Conservation (phyloP, 2,329 filamentous ascomycete species). For the Verticillium isaacii region DNA sequence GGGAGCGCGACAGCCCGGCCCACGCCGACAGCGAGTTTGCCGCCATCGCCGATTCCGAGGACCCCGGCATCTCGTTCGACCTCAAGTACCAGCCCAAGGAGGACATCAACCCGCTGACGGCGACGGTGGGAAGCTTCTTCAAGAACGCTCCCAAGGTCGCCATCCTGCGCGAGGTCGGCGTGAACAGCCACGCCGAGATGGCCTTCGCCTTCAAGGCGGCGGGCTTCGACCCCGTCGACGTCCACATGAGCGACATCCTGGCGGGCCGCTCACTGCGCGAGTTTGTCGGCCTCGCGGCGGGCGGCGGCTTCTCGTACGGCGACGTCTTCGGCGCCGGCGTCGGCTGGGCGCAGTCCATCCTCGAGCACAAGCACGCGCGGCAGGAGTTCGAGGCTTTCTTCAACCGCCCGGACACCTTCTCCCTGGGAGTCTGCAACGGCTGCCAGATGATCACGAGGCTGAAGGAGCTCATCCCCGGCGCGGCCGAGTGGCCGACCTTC, state of each 20-base stretch:
- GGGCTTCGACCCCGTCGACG: conserved; percentile 86
- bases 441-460: conserved; percentile 85
- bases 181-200: conserved; percentile 97
- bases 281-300: conserved; percentile 88
- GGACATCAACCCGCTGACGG: conserved; percentile 63
- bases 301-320: conserved; percentile 94
- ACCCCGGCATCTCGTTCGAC: conserved; percentile 82
- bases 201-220: conserved; percentile 91
- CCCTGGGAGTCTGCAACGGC: conserved; percentile 93
- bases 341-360: conserved; percentile 91
- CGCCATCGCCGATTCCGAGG: conserved; percentile 66
- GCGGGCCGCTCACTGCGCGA: conserved; percentile 72
- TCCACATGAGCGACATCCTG: conserved; percentile 94
- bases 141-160: conserved; percentile 69
- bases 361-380: conserved; percentile 73
- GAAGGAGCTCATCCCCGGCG: conserved; percentile 82
- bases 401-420: conserved; percentile 80
- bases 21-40: conserved; percentile 82
- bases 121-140: conserved; percentile 45
- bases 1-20: conserved; percentile 78
- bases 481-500: conserved; percentile 78
- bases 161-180: conserved; percentile 90
- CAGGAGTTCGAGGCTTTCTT: conserved; percentile 83
- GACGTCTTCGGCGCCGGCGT: conserved; percentile 84
- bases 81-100: conserved; percentile 77